phyloP scores from a whole-genome alignment of 768 basidiomycete species.

The Asterophora parasitica region DNA sequence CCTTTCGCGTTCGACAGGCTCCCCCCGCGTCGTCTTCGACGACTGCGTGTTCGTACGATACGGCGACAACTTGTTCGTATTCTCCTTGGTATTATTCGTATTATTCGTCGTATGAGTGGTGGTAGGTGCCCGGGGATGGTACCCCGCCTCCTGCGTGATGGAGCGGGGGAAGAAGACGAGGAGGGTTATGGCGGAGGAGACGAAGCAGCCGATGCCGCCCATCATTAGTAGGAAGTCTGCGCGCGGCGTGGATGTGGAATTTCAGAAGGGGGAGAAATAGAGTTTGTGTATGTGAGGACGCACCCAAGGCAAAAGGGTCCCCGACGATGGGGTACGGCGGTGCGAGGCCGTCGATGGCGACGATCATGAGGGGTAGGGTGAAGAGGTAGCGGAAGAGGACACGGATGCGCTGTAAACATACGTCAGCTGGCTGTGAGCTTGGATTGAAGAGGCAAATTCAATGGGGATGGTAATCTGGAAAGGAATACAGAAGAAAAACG shows the following conservation, averaged over 20 bases:
- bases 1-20: background rate
- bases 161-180: slow-evolving; percentile 82
- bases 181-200: slow-evolving; percentile 77
- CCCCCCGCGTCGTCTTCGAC: too few species aligned
- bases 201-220: slow-evolving; percentile 69
- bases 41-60: slow-evolving; percentile 23
- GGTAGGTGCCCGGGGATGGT: slow-evolving; percentile 36
- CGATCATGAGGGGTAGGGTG: slow-evolving; percentile 60
- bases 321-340: slow-evolving; percentile 44
- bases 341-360: slow-evolving; percentile 61
- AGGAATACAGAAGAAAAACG: too few species aligned
- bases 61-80: too few species aligned
- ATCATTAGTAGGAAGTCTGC: slow-evolving; percentile 68
- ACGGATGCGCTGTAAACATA: slow-evolving; percentile 48
- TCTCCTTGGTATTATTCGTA: too few species aligned
- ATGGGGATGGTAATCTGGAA: too few species aligned
- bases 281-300: too few species aligned
- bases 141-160: slow-evolving; percentile 58
- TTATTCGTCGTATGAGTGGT: slow-evolving; percentile 24
- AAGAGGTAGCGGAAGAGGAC: slow-evolving; percentile 75
- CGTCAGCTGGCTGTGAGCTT: too few species aligned
- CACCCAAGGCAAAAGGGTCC: slow-evolving; percentile 45
- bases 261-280: slow-evolving; percentile 22
- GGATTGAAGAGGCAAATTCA: too few species aligned
- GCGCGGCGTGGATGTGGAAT: slow-evolving; percentile 43